A percentile compares a stretch with the other conserved stretches of the same genome.
phyloP scores from a whole-genome alignment of 768 basidiomycete genomes.

The Glaciozyma martinii region DNA sequence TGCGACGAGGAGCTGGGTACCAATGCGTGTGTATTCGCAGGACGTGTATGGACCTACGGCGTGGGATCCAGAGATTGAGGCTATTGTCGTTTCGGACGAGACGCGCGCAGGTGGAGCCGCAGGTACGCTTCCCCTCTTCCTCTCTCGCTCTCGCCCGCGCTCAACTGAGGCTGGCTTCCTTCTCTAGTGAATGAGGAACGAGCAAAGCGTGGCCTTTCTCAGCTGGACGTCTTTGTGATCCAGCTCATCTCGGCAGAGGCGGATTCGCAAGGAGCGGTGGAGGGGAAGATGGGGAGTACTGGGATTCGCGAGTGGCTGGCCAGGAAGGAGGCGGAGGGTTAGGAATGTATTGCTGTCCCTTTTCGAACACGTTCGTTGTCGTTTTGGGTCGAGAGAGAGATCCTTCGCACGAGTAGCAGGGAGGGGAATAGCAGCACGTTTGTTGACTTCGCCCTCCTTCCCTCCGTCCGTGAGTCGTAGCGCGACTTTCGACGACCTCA shows the following conservation, averaged over 20 bases:
- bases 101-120: conserved; percentile 65
- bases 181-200: conserved; percentile 66
- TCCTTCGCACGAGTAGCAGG: too few species aligned
- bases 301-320: conserved; percentile 82
- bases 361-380: too few species aligned
- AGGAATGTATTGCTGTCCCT: too few species aligned
- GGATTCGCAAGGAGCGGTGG: conserved; percentile 40
- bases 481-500: too few species aligned
- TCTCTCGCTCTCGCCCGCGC: not conserved
- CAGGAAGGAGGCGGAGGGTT: not conserved
- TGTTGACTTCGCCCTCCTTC: too few species aligned
- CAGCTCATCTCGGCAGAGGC: conserved; percentile 48
- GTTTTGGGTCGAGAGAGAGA: too few species aligned
- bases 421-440: too few species aligned
- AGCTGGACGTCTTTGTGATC: conserved; percentile 64
- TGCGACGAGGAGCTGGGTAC: not conserved
- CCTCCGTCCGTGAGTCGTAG: too few species aligned
- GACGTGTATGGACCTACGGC: conserved; percentile 91
- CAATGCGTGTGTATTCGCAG: not conserved
- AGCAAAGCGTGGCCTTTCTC: conserved; percentile 49
- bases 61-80: conserved; percentile 79
- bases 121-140: conserved; percentile 49
- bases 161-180: too few species aligned
- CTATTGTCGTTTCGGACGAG: conserved; percentile 82
- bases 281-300: conserved; percentile 88